Evolutionary conservation across 2,329 filamentous ascomycete genomes (phyloP), one percentile per base, ranked within the genome.

Genomic region (Scytalidium lignicola): DNA sequence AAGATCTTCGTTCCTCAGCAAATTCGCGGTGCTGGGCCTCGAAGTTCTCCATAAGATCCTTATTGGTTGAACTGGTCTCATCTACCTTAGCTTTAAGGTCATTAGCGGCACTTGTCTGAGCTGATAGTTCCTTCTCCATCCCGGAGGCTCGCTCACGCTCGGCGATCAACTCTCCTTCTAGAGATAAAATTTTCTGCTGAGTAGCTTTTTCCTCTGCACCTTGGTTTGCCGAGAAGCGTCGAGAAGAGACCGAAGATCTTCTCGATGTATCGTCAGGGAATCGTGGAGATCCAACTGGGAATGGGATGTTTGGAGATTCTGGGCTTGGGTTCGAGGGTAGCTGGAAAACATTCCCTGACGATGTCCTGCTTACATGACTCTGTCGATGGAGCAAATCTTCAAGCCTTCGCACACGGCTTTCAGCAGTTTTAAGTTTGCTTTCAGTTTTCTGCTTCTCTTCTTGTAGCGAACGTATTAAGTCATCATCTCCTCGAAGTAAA

Each of bases 381-480:
- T 96, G 90, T 50, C 91, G 83, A 69, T 99, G 93, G 13, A 97
- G 74, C 12, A 99, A 72, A 63, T 96, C 92, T 69, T 99, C 93
- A 1, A 99, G 74, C 54, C 93, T 88, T 29, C 92, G 83, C 15
- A 99, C 86, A 21, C 93, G 84, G 62, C 91, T 96, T 64, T 93
- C 88, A 2, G 88, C 87, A n/a, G 86, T 88, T 67, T 80, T 88
- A 20, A 92, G 69, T 62, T 83, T 88, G 60, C 79, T 85, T 62
- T 90, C 86, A 5, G 88, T 68, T 59, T 82, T 87, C 2, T 73
- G 68, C 61, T 95, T 96, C 52, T 96, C 90, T 15, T 90, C 88
- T 64, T 88, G 88, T n/a, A 97, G 68, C 55, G 74, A 86, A 63
- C 76, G 78, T 28, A 87, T 77, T 53, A 91, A 74, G 54, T 96